These are phyloP conservation scores for Aquilaria yunnanensis DNA, from an alignment of 345 rosid genomes.

Conservation along the genomic window DNA sequence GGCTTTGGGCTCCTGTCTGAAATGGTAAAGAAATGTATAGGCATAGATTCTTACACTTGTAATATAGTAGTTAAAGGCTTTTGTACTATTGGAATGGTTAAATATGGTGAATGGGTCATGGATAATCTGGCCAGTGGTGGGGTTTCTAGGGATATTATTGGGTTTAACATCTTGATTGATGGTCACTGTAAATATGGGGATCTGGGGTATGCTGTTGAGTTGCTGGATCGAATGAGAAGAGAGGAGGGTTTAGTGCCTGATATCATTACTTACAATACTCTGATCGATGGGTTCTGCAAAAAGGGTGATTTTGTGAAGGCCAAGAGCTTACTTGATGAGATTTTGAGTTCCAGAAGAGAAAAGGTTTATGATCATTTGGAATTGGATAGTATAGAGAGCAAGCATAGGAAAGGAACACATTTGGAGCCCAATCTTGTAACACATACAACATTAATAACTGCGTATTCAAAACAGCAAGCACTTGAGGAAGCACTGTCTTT, in stretches of 20 bases:
- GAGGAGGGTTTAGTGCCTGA: slow-evolving; percentile 44
- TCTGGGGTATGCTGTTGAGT: slow-evolving; percentile 30
- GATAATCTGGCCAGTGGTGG: slow-evolving; percentile 41
- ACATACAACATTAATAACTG: slow-evolving; percentile 61
- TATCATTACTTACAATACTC: slow-evolving; percentile 51
- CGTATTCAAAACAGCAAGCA: slow-evolving; percentile 46
- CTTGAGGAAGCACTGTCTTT: slow-evolving; percentile 54
- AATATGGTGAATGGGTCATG: slow-evolving; percentile 49
- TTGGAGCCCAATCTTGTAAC: slow-evolving; percentile 55
- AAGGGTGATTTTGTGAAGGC: slow-evolving; percentile 58
- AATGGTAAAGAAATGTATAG: slow-evolving; percentile 62
- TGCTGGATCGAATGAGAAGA: slow-evolving; percentile 38
- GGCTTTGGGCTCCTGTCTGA: slow-evolving; percentile 59
- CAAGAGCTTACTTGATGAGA: slow-evolving; percentile 44
- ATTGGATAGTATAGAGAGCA: slow-evolving; percentile 6
- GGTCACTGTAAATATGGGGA: slow-evolving; percentile 41
- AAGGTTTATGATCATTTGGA: background rate
- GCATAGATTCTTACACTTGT: slow-evolving; percentile 59
- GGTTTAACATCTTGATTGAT: slow-evolving; percentile 51
- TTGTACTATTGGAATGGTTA: slow-evolving; percentile 47
- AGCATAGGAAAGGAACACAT: slow-evolving; percentile 2
- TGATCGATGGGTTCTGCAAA: slow-evolving; percentile 51
- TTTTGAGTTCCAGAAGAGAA: slow-evolving; percentile 22
- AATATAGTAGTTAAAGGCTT: slow-evolving; percentile 75
- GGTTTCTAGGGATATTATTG: slow-evolving; percentile 34